Base-by-base conservation (phyloP, 192 early-diverging fungal genomes). In the Gigaspora rosea region DNA sequence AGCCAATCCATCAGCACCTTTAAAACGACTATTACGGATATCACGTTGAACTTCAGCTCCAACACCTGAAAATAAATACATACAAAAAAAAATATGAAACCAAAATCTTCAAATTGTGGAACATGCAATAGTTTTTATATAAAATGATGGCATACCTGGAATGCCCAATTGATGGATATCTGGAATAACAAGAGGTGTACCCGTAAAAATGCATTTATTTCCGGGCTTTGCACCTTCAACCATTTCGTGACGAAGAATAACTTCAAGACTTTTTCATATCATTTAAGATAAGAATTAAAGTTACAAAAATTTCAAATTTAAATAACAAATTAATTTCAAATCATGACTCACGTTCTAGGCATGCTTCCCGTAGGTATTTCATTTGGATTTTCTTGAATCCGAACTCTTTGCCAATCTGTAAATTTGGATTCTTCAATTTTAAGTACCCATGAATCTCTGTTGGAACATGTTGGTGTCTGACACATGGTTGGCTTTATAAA, bases 361-460 rank as follows among this genome's bases (percentile, higher is more conserved):
- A 98, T 98, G 75, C 92, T 92, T 51, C 97, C 97, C 8, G 96
- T 92, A 33, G 97, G 97, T 49, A 99, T 97, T 82, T 99, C 96
- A 51, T 92, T 89, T 15, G 96, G 85, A 79, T 96, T 95, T 84
- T 99, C 97, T 82, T 99, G 97, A 59, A 99, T 86, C 9, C 97
- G 90, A 57, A 98, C 90, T 76, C 95, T 91, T 87, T 99, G 97
- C 97, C 97, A 99, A 85, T 99, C 97, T 47, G 90, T 89, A 82
- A 98, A 99, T 78, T 89, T 90, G 81, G 91, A 93, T 77, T 91
- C 89, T 79, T 94, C 94, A 22, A 94, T 88, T 63, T 91, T 83
- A 27, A 98, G 82, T 61, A 88, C 88, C 91, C 96, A 99, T 48
- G 87, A 79, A 11, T 82, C 85, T 56, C 93, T 85, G 83, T 97